Base-by-base conservation (phyloP, 805 yeast species). In the Yarrowia phangngaensis region DNA sequence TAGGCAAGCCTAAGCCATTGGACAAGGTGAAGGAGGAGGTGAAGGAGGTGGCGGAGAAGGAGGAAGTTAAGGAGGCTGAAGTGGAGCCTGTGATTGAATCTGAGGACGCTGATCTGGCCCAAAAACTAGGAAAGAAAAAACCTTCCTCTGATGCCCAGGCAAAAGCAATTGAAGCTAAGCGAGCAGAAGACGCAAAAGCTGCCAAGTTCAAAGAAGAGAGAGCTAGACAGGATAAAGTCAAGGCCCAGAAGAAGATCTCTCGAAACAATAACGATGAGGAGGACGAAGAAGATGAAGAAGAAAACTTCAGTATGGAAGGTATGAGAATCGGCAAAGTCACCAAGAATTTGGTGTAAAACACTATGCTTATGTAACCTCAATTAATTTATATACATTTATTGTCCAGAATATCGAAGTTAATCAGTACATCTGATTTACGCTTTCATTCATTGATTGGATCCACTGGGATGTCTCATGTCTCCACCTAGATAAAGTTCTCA, bases 191-290 rank as follows among this genome's bases (percentile, higher is more conserved):
- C 26, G 45, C 45, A 8, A 38, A 38, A 20, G 45, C 45, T 13
- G 45, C 45, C 24, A 38, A 38, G 32, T 38, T 38, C 45, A 38
- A 38, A 32, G 32, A 38, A 4, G 45, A 38, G 45, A n/a, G 45
- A 7, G 45, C 45, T 26, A 38, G 27, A 15, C 45, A 38, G 45
- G 45, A 38, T 13, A 38, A 38, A 14, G 32, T 38, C 23, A 38
- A 38, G 32, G 45, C 45, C 14, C 32, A 38, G 32, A 17, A 28
- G 45, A 38, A 38, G 24, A 31, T 26, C 24, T 31, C 14, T 12
- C 32, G 45, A 17, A n/a, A n/a, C n/a, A n/a, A n/a, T n/a, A n/a
- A n/a, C n/a, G 32, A 38, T 13, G 45, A 38, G 3, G 45, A 19
- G 15, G 24, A 9, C 24, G 24, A 22, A 7, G 31, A 6, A 5